These are phyloP conservation scores for Xylariaceae sp. DNA, from an alignment of 2,329 filamentous ascomycete genomes.

Conservation along the genomic window DNA sequence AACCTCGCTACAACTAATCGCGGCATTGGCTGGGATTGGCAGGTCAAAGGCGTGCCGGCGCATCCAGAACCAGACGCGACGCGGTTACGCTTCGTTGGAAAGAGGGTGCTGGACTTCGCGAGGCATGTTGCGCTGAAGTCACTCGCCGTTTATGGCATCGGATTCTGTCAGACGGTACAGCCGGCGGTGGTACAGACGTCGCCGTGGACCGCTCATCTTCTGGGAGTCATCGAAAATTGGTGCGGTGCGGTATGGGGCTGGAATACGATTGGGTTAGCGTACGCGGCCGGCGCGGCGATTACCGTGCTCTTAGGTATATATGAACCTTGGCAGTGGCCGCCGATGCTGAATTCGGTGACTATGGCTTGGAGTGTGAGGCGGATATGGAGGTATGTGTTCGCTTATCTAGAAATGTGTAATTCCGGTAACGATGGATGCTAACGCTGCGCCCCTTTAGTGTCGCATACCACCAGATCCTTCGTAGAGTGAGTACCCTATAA, in stretches of 20 bases:
- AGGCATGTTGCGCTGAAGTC: constrained; percentile 6
- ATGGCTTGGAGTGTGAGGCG: constrained; percentile 19
- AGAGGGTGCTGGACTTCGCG: neutral
- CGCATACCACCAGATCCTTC: constrained; percentile 18
- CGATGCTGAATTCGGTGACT: constrained; percentile 9
- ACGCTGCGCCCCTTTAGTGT: neutral
- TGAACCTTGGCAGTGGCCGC: constrained; percentile 23
- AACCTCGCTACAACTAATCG: constrained; percentile 8
- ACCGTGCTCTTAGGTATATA: constrained; percentile 15
- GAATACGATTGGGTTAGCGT: constrained; percentile 6
- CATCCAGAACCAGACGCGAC: constrained; percentile 3
- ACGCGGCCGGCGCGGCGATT: constrained; percentile 10
- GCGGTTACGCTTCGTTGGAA: constrained; percentile 6
- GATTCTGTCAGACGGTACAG: constrained; percentile 11
- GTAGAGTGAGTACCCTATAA: constrained; percentile 9
- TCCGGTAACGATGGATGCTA: neutral
- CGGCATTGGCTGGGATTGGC: constrained; percentile 24
- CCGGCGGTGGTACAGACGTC: neutral
- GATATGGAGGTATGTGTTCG: constrained; percentile 15
- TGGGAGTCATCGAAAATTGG: constrained; percentile 8
- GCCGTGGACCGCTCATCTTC: neutral
- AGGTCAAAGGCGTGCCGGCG: constrained; percentile 19
- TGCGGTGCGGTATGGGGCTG: constrained; percentile 16
- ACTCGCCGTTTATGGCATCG: constrained; percentile 13
- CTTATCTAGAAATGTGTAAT: neutral